These are phyloP conservation scores for Castanea crenata DNA, from an alignment of 306 rosid genomes.

Conservation along the genomic window DNA sequence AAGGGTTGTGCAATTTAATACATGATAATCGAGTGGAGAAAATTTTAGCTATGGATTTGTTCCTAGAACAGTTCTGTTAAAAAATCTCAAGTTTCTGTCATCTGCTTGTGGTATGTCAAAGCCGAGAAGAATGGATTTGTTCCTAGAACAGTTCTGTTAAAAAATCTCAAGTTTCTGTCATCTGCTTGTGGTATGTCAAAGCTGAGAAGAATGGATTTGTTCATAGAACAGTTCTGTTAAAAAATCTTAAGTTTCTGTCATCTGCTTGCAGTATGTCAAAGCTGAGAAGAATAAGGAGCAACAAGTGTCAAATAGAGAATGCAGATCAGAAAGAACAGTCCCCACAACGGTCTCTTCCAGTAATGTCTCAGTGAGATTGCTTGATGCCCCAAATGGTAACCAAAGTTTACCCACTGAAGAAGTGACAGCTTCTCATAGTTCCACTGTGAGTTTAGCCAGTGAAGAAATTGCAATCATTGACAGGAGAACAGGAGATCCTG, in stretches of 20 bases:
- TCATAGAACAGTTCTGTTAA: neutral
- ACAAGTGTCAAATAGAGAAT: slow-evolving; percentile 18
- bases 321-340: slow-evolving; percentile 29
- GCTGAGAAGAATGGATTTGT: slow-evolving; percentile 25
- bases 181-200: slow-evolving; percentile 54
- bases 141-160: neutral
- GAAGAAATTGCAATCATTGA: slow-evolving; percentile 27
- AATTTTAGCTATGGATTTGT: neutral
- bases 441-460: slow-evolving; percentile 22
- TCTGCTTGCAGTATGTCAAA: slow-evolving; percentile 57
- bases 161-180: neutral
- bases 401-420: slow-evolving; percentile 22
- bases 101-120: slow-evolving; percentile 54
- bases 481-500: slow-evolving; percentile 53
- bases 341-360: slow-evolving; percentile 13
- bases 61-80: neutral
- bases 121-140: slow-evolving; percentile 25
- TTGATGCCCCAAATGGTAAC: slow-evolving; percentile 26
- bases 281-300: slow-evolving; percentile 34
- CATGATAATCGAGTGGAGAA: slow-evolving; percentile 5
- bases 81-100: neutral
- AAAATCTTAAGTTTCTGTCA: neutral
- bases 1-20: neutral
- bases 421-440: slow-evolving; percentile 23
- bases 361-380: slow-evolving; percentile 25